phyloP scores from a whole-genome alignment of 2,329 filamentous ascomycete species.

The Fusarium fujikuroi region DNA sequence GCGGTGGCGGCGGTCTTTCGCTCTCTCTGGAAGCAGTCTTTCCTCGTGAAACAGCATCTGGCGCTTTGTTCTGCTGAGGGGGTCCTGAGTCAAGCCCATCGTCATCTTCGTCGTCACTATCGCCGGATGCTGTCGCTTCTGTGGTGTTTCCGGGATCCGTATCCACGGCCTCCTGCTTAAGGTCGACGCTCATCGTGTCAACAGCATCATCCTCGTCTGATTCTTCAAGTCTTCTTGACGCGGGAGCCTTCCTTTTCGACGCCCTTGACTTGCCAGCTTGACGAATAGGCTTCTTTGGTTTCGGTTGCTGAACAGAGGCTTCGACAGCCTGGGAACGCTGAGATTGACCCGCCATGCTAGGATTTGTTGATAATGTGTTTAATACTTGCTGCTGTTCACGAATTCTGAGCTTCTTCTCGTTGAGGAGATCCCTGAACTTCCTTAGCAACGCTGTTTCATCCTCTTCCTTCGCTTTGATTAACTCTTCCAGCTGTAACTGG shows the following conservation, averaged over 20 bases:
- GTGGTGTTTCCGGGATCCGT: slow-evolving; percentile 55
- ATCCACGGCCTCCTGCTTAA: slow-evolving; percentile 51
- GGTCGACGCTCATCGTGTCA: slow-evolving; percentile 63
- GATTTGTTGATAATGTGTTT: slow-evolving; percentile 56
- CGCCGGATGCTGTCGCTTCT: slow-evolving; percentile 55
- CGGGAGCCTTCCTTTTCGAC: slow-evolving; percentile 62
- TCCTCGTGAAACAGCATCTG: slow-evolving; percentile 1
- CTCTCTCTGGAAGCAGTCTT: slow-evolving; percentile 28
- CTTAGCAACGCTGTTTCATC: slow-evolving; percentile 74
- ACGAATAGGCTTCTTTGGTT: slow-evolving; percentile 41
- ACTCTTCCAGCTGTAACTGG: slow-evolving; percentile 71
- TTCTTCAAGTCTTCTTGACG: slow-evolving; percentile 53
- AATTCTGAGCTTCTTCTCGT: slow-evolving; percentile 84
- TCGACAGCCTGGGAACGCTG: slow-evolving; percentile 39
- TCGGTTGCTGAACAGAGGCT: slow-evolving; percentile 16
- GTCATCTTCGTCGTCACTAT: slow-evolving; percentile 56
- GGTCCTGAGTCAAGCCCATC: slow-evolving; percentile 29
- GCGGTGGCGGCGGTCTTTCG: slow-evolving; percentile 51
- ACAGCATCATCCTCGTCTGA: slow-evolving; percentile 56
- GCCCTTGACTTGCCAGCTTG: slow-evolving; percentile 53
- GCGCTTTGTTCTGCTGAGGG: slow-evolving; percentile 6
- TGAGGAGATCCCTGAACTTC: slow-evolving; percentile 77
- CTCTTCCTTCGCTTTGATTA: slow-evolving; percentile 72
- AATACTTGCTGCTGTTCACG: slow-evolving; percentile 76
- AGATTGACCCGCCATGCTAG: slow-evolving; percentile 45